Percentiles rank a stretch among this genome's conserved stretches.
These are phyloP conservation scores for Acacia crassicarpa DNA, from an alignment of 306 rosid species.

Conservation along the genomic window DNA sequence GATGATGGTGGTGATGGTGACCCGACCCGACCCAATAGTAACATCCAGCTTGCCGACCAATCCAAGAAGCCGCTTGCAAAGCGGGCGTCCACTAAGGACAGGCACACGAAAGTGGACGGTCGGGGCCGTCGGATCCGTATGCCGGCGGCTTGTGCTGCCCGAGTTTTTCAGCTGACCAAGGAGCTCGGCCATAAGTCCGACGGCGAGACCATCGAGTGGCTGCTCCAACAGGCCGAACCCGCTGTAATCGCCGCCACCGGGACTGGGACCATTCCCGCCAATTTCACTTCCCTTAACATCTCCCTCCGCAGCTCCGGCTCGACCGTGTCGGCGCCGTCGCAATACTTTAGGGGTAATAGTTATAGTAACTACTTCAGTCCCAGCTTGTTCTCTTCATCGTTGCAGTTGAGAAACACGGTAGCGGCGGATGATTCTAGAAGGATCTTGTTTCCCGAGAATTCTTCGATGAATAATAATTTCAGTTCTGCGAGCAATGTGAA, in stretches of 20 bases:
- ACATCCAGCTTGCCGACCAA: slow-evolving; percentile 5
- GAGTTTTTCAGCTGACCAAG: slow-evolving; percentile 76
- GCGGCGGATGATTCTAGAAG: slow-evolving; percentile 38
- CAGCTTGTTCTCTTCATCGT: slow-evolving; percentile 15
- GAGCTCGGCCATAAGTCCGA: slow-evolving; percentile 83
- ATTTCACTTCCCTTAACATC: slow-evolving; percentile 74
- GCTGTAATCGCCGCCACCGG: slow-evolving; percentile 81
- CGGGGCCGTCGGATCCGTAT: slow-evolving; percentile 88
- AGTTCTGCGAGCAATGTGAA: slow-evolving; percentile 33
- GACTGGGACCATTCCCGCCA: slow-evolving; percentile 78
- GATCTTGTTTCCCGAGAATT: slow-evolving; percentile 32
- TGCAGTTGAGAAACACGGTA: slow-evolving; percentile 36
- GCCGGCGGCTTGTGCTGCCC: slow-evolving; percentile 81
- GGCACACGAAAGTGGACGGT: slow-evolving; percentile 83
- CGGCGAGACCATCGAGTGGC: slow-evolving; percentile 85
- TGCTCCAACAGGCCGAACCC: slow-evolving; percentile 82
- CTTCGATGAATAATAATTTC: slow-evolving; percentile 54
- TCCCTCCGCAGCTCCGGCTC: slow-evolving; percentile 78
- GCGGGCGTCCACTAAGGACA: slow-evolving; percentile 62
- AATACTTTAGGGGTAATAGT: slow-evolving; percentile 39
- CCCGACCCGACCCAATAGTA: slow-evolving; percentile 2
- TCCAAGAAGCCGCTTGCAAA: slow-evolving; percentile 55
- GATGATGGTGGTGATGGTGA: background rate
- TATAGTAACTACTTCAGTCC: slow-evolving; percentile 40
- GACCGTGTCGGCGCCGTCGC: slow-evolving; percentile 65